These are phyloP conservation scores for Mrakiaceae sp. DNA, from an alignment of 1,284 basidiomycete species.

Conservation along the genomic window DNA sequence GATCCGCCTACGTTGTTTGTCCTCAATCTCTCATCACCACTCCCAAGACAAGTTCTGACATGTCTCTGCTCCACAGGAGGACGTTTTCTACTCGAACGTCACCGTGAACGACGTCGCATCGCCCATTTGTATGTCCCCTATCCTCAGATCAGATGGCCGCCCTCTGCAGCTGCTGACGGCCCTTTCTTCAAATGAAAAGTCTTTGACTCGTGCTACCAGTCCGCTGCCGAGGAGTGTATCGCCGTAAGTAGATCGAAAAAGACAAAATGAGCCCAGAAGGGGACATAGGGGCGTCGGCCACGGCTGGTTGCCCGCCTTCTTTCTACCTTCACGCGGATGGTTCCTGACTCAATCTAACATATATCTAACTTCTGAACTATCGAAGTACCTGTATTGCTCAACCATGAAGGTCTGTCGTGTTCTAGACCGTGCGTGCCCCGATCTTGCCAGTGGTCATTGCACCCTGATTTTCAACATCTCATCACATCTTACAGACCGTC, in stretches of 20 bases:
- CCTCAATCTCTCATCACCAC: not conserved
- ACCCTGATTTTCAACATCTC: no score
- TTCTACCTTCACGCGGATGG: not conserved
- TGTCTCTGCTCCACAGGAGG: no score
- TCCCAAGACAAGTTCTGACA: not conserved
- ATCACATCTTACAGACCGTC: slow-evolving; percentile 3
- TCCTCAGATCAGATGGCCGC: no score
- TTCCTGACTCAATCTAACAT: no score
- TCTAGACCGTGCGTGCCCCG: no score
- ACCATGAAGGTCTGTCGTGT: slow-evolving; percentile 1
- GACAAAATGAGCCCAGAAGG: no score
- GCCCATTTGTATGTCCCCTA: not conserved
- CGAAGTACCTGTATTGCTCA: slow-evolving; percentile 8
- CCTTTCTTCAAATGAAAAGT: no score
- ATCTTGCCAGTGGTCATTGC: no score
- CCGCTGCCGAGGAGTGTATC: not conserved
- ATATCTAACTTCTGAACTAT: not conserved
- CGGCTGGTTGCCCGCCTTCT: no score
- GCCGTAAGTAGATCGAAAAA: no score
- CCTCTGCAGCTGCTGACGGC: no score
- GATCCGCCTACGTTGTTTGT: not conserved
- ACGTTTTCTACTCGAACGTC: slow-evolving; percentile 7
- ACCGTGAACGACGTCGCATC: not conserved
- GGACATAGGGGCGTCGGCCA: no score
- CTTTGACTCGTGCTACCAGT: slow-evolving; percentile 14